These are phyloP conservation scores for Thecamonas trahens DNA, from an alignment of 78 protist species.

Conservation along the genomic window DNA sequence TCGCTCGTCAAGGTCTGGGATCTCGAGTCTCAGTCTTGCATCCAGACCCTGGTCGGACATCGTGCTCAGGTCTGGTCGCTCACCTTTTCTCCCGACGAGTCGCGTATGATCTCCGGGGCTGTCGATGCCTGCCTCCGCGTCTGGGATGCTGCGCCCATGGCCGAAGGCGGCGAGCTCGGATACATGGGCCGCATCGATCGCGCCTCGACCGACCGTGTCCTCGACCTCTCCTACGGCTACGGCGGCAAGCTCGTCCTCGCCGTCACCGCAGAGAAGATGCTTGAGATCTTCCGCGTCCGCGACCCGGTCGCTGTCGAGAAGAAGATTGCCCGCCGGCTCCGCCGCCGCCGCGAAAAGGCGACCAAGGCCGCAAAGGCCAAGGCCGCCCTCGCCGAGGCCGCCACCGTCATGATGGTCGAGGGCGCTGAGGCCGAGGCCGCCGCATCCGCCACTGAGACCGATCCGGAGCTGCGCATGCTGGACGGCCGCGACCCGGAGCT, in stretches of 20 bases:
- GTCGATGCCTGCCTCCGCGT: constrained; percentile 38
- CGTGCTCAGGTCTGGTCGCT: constrained; percentile 62
- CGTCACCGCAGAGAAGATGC: not conserved
- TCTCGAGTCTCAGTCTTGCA: constrained; percentile 66
- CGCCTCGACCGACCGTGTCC: not conserved
- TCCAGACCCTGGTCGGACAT: constrained; percentile 75
- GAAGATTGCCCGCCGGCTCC: not conserved
- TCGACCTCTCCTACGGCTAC: not conserved
- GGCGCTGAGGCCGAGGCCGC: no score
- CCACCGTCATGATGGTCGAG: no score
- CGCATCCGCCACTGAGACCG: no score
- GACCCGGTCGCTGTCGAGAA: not conserved
- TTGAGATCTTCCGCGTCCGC: not conserved
- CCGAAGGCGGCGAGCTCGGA: not conserved
- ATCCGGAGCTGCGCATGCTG: no score
- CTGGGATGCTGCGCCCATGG: not conserved
- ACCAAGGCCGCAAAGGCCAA: not conserved
- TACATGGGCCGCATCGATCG: not conserved
- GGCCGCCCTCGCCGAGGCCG: no score
- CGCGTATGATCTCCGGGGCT: constrained; percentile 31
- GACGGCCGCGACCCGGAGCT: no score
- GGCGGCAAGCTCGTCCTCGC: not conserved
- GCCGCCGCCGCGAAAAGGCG: not conserved
- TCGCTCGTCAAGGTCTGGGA: constrained; percentile 83
- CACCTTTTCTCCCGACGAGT: not conserved